Conservation (phyloP, 768 basidiomycete species). For the Hygrocybe punicea region DNA sequence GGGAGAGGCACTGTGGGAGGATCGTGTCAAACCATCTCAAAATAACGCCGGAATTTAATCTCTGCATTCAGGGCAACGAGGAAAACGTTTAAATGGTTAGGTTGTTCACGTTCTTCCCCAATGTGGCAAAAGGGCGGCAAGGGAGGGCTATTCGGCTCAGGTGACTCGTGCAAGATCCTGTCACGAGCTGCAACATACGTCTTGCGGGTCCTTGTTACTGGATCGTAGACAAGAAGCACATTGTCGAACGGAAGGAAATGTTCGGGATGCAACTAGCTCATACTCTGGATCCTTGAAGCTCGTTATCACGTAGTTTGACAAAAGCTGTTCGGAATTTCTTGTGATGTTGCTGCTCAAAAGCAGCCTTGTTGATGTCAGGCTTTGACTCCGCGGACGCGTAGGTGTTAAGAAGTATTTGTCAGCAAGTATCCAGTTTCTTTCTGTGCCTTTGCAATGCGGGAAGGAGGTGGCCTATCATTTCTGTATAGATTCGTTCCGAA, state of each 20-base stretch:
- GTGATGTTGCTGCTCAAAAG: no score
- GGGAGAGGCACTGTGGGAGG: conserved; percentile 14
- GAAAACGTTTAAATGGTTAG: conserved; percentile 17
- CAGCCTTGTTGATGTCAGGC: no score
- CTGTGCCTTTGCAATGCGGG: no score
- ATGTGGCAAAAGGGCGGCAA: conserved; percentile 6
- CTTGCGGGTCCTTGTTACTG: conserved; percentile 3
- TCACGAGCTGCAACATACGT: conserved; percentile 1
- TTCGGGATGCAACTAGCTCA: conserved; percentile 8
- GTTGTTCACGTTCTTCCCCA: conserved; percentile 1
- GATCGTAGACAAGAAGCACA: conserved; percentile 5
- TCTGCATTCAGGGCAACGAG: conserved; percentile 23
- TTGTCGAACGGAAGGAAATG: conserved; percentile 5
- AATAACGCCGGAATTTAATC: conserved; percentile 24
- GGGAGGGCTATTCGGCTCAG: conserved; percentile 6
- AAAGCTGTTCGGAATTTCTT: no score
- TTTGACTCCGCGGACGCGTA: no score
- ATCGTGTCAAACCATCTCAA: conserved; percentile 12
- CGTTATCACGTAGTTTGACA: no score
- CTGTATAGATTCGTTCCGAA: no score
- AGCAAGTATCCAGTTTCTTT: no score
- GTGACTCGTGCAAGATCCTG: conserved; percentile 1
- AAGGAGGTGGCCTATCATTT: no score
- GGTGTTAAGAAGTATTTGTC: no score
- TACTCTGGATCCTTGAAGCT: conserved; percentile 7